phyloP scores from a whole-genome alignment of 331 rosid genomes.

The Acacia pycnantha region DNA sequence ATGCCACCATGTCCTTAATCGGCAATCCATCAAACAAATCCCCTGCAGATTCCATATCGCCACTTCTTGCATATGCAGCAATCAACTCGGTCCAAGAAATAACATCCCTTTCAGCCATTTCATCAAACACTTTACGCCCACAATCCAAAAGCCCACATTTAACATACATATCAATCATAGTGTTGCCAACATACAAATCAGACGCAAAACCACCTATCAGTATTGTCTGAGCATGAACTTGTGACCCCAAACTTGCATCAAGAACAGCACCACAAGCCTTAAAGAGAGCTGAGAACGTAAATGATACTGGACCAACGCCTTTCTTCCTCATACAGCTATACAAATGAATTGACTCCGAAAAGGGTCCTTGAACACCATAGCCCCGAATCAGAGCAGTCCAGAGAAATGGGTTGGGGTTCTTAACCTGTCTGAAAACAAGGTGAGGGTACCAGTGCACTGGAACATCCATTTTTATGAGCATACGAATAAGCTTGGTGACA shows the following conservation, averaged over 20 bases:
- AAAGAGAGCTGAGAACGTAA: slow-evolving; percentile 45
- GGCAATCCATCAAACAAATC: slow-evolving; percentile 42
- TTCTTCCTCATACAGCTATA: slow-evolving; percentile 34
- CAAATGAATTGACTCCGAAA: slow-evolving; percentile 29
- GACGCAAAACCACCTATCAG: slow-evolving; percentile 36
- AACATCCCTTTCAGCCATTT: slow-evolving; percentile 42
- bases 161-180: slow-evolving; percentile 42
- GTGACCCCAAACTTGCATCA: slow-evolving; percentile 24
- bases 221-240: slow-evolving; percentile 44
- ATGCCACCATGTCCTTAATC: slow-evolving; percentile 43
- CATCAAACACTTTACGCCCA: slow-evolving; percentile 41
- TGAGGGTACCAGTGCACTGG: slow-evolving; percentile 41
- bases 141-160: slow-evolving; percentile 27
- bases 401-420: slow-evolving; percentile 42
- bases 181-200: slow-evolving; percentile 41
- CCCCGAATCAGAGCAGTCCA: slow-evolving; percentile 47
- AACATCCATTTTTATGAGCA: slow-evolving; percentile 30
- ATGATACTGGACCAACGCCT: slow-evolving; percentile 35
- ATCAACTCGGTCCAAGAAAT: slow-evolving; percentile 46
- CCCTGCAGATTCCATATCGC: slow-evolving; percentile 34
- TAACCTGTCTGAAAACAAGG: slow-evolving; percentile 44
- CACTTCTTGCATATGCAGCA: slow-evolving; percentile 37
- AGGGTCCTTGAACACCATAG: slow-evolving; percentile 34
- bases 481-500: slow-evolving; percentile 42
- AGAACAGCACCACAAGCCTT: slow-evolving; percentile 24